These are phyloP conservation scores for Tetrahymena elliotti DNA, from an alignment of 73 alveolate species.

Conservation along the genomic window DNA sequence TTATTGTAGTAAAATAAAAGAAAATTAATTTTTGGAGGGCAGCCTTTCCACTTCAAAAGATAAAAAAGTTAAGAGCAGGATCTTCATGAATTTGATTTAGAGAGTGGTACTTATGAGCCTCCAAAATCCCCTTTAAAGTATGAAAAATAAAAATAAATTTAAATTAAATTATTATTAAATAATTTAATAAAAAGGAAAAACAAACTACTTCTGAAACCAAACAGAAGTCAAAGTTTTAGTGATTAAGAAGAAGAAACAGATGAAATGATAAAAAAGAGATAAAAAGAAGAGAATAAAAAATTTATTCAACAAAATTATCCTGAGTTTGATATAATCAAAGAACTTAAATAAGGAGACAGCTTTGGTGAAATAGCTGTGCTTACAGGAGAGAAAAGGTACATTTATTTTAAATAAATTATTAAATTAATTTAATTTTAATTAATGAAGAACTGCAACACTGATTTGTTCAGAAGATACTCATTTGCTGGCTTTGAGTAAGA, in stretches of 20 bases:
- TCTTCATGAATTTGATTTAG: not conserved
- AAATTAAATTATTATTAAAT: not conserved
- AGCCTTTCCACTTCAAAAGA: not conserved
- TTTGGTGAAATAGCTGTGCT: not conserved
- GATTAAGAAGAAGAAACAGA: not conserved
- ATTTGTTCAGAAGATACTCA: not conserved
- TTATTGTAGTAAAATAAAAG: not conserved
- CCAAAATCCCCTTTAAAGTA: not conserved
- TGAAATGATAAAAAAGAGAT: not conserved
- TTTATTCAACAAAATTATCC: not conserved
- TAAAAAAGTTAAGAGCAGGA: not conserved
- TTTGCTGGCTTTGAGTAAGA: not conserved
- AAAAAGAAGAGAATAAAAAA: not conserved
- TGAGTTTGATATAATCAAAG: not conserved
- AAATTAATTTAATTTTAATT: not conserved
- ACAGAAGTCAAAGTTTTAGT: not conserved
- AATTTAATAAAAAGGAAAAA: not conserved
- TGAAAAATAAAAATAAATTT: not conserved
- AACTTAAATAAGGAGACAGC: not conserved
- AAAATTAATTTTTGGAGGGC: not conserved
- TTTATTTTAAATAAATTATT: no score
- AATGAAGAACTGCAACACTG: not conserved
- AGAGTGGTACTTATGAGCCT: not conserved
- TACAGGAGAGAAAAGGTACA: not conserved
- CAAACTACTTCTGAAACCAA: not conserved